A percentile compares a stretch with the other conserved stretches of the same genome.
Evolutionary conservation across 306 rosid species (phyloP).

Genomic region (Coriaria nepalensis): DNA sequence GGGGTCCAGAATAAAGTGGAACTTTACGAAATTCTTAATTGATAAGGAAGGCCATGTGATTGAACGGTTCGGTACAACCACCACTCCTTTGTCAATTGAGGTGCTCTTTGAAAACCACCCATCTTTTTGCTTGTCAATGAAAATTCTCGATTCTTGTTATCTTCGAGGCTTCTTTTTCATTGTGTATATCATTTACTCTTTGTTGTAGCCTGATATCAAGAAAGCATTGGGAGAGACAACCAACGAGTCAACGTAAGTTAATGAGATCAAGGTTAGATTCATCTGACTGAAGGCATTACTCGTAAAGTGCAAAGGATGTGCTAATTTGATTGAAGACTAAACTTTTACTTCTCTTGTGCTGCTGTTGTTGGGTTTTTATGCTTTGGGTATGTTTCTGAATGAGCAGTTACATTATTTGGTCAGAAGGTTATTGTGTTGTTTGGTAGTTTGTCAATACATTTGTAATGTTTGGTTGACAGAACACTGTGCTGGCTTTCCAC

Average conservation of each 20-base stretch:
- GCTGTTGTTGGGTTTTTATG: no score
- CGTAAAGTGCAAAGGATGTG: no score
- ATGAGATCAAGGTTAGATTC: constrained; percentile 3
- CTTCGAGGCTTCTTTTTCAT: constrained; percentile 3
- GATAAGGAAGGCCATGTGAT: constrained; percentile 56
- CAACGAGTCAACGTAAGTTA: constrained; percentile 5
- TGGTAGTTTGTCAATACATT: no score
- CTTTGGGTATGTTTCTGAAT: no score
- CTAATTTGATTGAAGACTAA: no score
- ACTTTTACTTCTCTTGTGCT: no score
- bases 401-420: no score
- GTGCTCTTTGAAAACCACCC: constrained; percentile 19
- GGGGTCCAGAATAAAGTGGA: constrained; percentile 82
- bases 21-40: constrained; percentile 84
- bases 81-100: constrained; percentile 51
- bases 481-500: no score
- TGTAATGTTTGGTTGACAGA: no score
- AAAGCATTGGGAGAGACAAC: constrained; percentile 57
- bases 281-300: background rate
- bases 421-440: no score
- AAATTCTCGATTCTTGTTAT: constrained; percentile 7
- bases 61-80: constrained; percentile 54
- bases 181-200: background rate
- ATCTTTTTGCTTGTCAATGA: constrained; percentile 3
- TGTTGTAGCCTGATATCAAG: constrained; percentile 57